Evolutionary conservation across 2,329 filamentous ascomycete genomes (phyloP).

Genomic region (Lecanoromycetidae sp.): DNA sequence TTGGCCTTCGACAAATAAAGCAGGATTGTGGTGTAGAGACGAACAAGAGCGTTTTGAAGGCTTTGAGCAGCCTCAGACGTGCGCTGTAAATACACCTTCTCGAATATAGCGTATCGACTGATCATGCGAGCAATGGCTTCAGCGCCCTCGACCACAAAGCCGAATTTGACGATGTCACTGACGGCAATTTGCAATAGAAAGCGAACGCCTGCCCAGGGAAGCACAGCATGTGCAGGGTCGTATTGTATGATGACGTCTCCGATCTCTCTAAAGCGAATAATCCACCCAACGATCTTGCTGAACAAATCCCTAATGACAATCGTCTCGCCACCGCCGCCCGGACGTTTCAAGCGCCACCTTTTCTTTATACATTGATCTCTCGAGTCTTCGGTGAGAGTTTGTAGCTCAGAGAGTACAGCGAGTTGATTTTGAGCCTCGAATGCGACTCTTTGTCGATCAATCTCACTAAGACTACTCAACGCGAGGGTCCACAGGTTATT

Average conservation of each 20-base stretch:
- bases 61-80: slow-evolving; percentile 1
- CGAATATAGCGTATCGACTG: slow-evolving; percentile 16
- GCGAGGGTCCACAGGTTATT: no score
- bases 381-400: no score
- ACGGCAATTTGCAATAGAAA: slow-evolving; percentile 15
- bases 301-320: slow-evolving; percentile 23
- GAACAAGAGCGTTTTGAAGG: slow-evolving; percentile 6
- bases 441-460: no score
- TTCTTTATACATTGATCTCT: no score
- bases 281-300: slow-evolving; percentile 22
- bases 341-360: no score
- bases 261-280: slow-evolving; percentile 15
- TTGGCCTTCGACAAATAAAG: slow-evolving; percentile 11
- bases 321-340: background rate
- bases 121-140: slow-evolving; percentile 17
- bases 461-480: no score
- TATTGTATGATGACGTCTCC: slow-evolving; percentile 14
- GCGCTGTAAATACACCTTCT: slow-evolving; percentile 14
- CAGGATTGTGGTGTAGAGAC: slow-evolving; percentile 12
- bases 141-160: slow-evolving; percentile 13
- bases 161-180: slow-evolving; percentile 14
- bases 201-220: slow-evolving; percentile 17
- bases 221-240: slow-evolving; percentile 15
- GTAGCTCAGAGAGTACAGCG: no score
- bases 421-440: no score